Conservation (phyloP, 2,329 filamentous ascomycete species). For the Alternaria incomplexa region DNA sequence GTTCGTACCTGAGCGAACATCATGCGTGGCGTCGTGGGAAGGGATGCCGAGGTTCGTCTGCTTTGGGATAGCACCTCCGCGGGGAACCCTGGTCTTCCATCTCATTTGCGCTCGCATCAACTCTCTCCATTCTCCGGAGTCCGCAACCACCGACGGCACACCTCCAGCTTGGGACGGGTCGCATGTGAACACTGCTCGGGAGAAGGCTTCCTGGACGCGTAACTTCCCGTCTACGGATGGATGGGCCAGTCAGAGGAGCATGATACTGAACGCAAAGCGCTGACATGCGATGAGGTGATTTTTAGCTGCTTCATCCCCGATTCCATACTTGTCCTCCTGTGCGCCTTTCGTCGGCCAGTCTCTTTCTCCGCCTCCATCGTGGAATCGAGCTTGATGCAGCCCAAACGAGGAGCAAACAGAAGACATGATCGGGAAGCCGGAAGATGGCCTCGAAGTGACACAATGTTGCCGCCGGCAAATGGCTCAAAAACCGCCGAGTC, state of each 20-base stretch:
- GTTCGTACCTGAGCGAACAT: slow-evolving; percentile 19
- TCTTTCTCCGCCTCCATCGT: neutral
- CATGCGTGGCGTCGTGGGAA: neutral
- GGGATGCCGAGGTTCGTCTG: slow-evolving; percentile 25
- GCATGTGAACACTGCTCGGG: neutral
- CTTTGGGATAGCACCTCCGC: slow-evolving; percentile 23
- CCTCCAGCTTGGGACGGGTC: neutral
- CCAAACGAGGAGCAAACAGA: neutral
- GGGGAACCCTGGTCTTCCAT: slow-evolving; percentile 15
- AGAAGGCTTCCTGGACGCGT: neutral
- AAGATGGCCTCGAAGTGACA: neutral
- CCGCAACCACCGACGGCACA: neutral
- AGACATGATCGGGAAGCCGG: neutral
- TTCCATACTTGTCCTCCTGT: neutral
- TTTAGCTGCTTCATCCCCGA: neutral
- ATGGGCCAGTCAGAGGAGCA: neutral
- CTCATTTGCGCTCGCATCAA: neutral
- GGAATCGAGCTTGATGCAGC: neutral
- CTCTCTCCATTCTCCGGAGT: neutral
- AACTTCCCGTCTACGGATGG: neutral
- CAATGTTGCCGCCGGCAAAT: neutral
- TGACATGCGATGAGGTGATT: neutral
- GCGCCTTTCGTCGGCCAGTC: neutral
- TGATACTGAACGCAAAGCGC: neutral
- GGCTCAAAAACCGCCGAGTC: neutral